Percentiles rank a stretch among this genome's conserved stretches.
Conservation (phyloP, 495 filamentous ascomycete species). For the Neurospora discreta region DNA sequence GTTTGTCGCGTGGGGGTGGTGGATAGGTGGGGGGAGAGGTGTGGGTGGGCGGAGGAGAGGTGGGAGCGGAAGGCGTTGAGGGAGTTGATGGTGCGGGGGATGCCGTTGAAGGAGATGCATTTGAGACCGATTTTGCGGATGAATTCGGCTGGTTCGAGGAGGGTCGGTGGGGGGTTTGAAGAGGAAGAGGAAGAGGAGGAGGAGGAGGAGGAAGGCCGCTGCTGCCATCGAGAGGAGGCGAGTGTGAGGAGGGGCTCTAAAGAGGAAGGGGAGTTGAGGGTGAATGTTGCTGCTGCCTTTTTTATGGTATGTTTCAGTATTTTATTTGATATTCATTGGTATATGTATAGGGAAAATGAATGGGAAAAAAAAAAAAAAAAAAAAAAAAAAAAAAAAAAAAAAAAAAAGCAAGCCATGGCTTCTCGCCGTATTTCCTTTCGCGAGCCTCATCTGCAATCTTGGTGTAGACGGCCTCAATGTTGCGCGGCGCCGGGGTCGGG, state of each 20-base stretch:
- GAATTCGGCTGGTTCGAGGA: constrained; percentile 51
- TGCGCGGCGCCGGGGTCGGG: constrained; percentile 49
- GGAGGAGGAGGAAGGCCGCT: no score
- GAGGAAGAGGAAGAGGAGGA: no score
- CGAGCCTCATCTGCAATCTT: constrained; percentile 44
- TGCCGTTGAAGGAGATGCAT: constrained; percentile 76
- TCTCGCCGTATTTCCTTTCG: constrained; percentile 42
- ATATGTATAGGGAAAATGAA: no score
- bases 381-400: constrained; percentile 23
- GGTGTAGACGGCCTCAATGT: constrained; percentile 49
- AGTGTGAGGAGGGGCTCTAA: constrained; percentile 32
- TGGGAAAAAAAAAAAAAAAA: no score
- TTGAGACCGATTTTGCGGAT: constrained; percentile 74
- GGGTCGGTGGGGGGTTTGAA: constrained; percentile 8
- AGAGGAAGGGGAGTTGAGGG: constrained; percentile 26
- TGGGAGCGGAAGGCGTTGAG: constrained; percentile 52
- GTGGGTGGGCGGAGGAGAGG: constrained; percentile 38
- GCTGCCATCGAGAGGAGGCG: constrained; percentile 25
- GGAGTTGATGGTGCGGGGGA: constrained; percentile 70
- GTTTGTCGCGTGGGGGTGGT: constrained; percentile 39
- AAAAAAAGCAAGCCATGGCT: constrained; percentile 55
- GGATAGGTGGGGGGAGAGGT: constrained; percentile 19
- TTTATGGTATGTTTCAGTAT: background rate
- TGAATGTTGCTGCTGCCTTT: constrained; percentile 26
- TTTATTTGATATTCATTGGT: background rate